Evolutionary conservation across 805 yeast species (phyloP).

Genomic region (Middelhovenomyces tepae): DNA sequence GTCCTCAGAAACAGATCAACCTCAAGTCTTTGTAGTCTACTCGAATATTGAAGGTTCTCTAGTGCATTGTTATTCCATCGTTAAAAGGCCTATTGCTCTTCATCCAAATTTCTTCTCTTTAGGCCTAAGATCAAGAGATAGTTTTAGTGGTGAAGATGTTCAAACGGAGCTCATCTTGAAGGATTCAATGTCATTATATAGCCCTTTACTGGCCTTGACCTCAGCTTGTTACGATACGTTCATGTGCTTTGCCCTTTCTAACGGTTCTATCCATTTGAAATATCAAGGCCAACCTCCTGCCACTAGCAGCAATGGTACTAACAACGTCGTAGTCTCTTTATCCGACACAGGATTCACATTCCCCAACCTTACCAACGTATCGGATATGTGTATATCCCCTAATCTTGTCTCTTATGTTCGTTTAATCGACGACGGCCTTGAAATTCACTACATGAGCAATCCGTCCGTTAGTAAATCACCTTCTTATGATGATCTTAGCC

Average conservation of each 20-base stretch:
- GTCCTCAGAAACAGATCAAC: slow-evolving; percentile 1
- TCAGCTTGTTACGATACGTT: slow-evolving; percentile 13
- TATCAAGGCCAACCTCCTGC: slow-evolving; percentile 10
- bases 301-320: slow-evolving; percentile 6
- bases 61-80: no score
- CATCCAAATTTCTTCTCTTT: slow-evolving; percentile 16
- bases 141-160: slow-evolving; percentile 5
- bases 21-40: no score
- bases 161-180: slow-evolving; percentile 9
- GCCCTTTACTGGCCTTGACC: slow-evolving; percentile 10
- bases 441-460: slow-evolving; percentile 14
- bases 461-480: slow-evolving; percentile 1
- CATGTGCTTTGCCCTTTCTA: slow-evolving; percentile 7
- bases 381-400: slow-evolving; percentile 26
- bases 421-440: slow-evolving; percentile 9
- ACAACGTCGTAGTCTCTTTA: no score
- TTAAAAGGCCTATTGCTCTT: slow-evolving; percentile 12
- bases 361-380: slow-evolving; percentile 10
- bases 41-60: no score
- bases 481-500: slow-evolving; percentile 4
- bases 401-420: slow-evolving; percentile 23
- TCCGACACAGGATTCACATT: slow-evolving; percentile 19
- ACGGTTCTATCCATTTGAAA: slow-evolving; percentile 14
- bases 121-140: slow-evolving; percentile 8
- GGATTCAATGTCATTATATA: slow-evolving; percentile 8